Base-by-base conservation (phyloP, 73 alveolate species). In the Effrenium voratum region DNA sequence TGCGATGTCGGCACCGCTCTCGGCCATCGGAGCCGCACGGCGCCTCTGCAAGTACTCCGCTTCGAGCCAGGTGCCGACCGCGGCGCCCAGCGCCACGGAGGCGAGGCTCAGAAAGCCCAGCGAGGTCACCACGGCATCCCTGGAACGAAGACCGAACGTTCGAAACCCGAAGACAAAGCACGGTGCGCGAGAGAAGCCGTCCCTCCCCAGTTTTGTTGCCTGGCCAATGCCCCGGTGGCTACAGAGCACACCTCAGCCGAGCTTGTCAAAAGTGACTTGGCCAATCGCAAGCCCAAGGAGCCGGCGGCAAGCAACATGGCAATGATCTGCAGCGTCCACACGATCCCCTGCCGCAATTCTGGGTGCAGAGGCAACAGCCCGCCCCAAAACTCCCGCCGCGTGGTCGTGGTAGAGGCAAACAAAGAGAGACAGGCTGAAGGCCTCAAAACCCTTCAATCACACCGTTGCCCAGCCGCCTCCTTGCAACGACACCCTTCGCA, bases 11-110 rank as follows among this genome's bases (percentile, higher is more conserved):
- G n/a, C n/a, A n/a, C n/a, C n/a, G n/a, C n/a, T n/a, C n/a, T n/a
- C n/a, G n/a, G n/a, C n/a, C n/a, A n/a, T n/a, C n/a, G n/a, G n/a
- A n/a, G n/a, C n/a, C n/a, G n/a, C n/a, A n/a, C 77, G n/a, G 41
- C 87, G 40, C 28, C 5, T 55, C 90, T 30, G 87, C 73, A 82
- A 15, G 34, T 82, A 82, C 26, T 82, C 92, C 36, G 97, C 87
- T 12, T 90, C 97, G 88, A 90, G 75, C 97, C 97, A 90, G 50
- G 97, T 90, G 24, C 97, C 97, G 12, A 80, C 87, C 1, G 97
- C 97, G 4, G 97, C 97, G 22, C 97, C 97, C 43, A 90, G 87
- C 5, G 75, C 97, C 10, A 90, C 34, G 77, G 97, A 90, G 28
- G 97, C 97, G 34, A 90, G 57, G 87, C 59, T 32, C 88, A 90